Base-by-base conservation (phyloP, 495 filamentous ascomycete genomes). In the Penicillium goetzii region DNA sequence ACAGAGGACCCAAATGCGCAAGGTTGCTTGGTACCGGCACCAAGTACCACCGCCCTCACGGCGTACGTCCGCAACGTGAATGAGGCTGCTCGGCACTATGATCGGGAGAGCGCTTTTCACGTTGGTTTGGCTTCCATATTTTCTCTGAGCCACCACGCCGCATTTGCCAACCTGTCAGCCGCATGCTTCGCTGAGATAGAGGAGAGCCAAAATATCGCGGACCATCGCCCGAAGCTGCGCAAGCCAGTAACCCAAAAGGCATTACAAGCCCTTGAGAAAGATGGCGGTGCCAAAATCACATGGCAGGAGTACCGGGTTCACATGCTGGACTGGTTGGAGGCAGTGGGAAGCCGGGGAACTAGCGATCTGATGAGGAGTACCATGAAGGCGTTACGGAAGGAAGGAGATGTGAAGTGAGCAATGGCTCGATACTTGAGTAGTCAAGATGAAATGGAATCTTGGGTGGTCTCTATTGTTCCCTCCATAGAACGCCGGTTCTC, bases 281-380 rank as follows among this genome's bases (percentile, higher is more conserved):
- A 86, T n/a, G 90, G 90, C 1, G 93, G 93, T 1, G 56, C 92
- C 25, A 82, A 78, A 59, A 71, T 94, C 47, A 79, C 76, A 17
- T 95, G 89, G 89, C 83, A 87, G 64, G 88, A 90, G 57, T 97
- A 95, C 70, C 80, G 88, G 53, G 76, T 91, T 2, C 83, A 85
- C n/a, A 89, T 95, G 61, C 75, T 97, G 56, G 81, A 81, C 52
- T 88, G 87, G 78, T 73, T 96, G 62, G 90, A 92, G 60, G 75
- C 72, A 10, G 81, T 82, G 45, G 90, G 89, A 0, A 85, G 88
- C 54, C 71, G 69, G 28, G 93, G 93, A 5, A 82, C 94, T 54
- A 80, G 81, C 15, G 83, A 89, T 61, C 73, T 96, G 72, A 90
- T 96, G 86, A 89, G 89, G 63, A 91, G 86, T 68, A 94, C 92